These are phyloP conservation scores for Podosphaera fusca DNA, from an alignment of 2,329 filamentous ascomycete species.

Conservation along the genomic window DNA sequence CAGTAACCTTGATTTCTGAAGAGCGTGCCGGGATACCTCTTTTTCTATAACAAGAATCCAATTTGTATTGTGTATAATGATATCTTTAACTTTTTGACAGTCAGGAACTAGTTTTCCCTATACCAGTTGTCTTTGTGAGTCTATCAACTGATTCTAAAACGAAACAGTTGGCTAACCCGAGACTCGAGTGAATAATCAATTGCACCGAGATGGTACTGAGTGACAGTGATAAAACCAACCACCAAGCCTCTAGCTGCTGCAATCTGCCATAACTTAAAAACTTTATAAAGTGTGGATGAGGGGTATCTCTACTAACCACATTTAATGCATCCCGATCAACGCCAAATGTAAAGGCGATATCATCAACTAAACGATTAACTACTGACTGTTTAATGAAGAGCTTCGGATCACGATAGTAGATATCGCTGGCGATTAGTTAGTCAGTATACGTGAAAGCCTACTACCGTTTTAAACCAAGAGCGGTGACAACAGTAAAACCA, in stretches of 20 bases:
- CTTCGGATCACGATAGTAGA: conserved; percentile 56
- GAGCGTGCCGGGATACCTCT: conserved; percentile 27
- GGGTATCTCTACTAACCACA: conserved; percentile 26
- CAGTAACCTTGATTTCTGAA: conserved; percentile 4
- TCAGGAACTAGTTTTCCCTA: conserved; percentile 40
- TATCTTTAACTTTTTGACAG: conserved; percentile 22
- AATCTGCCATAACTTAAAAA: conserved; percentile 23
- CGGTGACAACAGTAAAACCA: conserved; percentile 2
- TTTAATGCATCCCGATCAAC: conserved; percentile 42
- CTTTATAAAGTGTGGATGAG: not conserved
- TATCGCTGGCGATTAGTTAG: conserved; percentile 30
- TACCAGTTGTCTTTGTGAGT: not conserved
- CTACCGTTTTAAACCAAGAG: not conserved
- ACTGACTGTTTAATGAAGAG: conserved; percentile 45
- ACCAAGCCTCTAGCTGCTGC: conserved; percentile 53
- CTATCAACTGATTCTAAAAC: not conserved
- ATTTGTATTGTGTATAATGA: conserved; percentile 26
- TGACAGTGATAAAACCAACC: conserved; percentile 30
- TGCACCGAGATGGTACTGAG: conserved; percentile 21
- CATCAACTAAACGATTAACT: conserved; percentile 52
- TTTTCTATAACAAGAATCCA: conserved; percentile 64
- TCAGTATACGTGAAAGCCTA: not conserved
- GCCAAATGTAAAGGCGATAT: conserved; percentile 46
- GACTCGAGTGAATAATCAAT: conserved; percentile 18
- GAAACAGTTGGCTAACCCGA: conserved; percentile 16